Percentiles rank a stretch among this genome's conserved stretches.
These are phyloP conservation scores for Alternaria hordeiaustralica DNA, from an alignment of 2,329 filamentous ascomycete genomes.

Conservation along the genomic window DNA sequence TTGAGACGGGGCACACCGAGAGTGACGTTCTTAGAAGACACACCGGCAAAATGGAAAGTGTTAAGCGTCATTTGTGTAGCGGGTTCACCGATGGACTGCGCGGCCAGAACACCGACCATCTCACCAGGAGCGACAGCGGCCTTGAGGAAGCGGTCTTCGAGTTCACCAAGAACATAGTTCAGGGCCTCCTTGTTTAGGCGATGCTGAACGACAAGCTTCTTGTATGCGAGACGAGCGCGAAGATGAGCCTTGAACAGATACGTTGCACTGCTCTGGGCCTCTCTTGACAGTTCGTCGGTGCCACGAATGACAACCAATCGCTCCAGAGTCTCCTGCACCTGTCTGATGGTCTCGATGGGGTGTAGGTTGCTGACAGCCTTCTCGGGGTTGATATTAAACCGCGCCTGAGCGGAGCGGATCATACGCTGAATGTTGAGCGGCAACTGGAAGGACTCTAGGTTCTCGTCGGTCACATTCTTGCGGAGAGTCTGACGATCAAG, in stretches of 20 bases:
- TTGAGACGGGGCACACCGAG: conserved; percentile 98
- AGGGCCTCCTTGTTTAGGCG: conserved; percentile 90
- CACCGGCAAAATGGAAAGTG: conserved; percentile 99
- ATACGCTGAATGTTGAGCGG: conserved; percentile 92
- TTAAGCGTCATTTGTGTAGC: conserved; percentile 99
- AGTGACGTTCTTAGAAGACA: conserved; percentile 99
- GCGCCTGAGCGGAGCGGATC: conserved; percentile 85
- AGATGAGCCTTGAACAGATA: conserved; percentile 91
- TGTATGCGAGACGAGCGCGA: conserved; percentile 89
- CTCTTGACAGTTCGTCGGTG: conserved; percentile 77
- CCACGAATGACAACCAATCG: conserved; percentile 87
- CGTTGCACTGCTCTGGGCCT: conserved; percentile 88
- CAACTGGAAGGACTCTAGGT: conserved; percentile 86
- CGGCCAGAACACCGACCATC: conserved; percentile 97
- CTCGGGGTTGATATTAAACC: conserved; percentile 83
- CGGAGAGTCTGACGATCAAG: conserved; percentile 80
- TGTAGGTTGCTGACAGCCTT: conserved; percentile 86
- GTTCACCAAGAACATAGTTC: conserved; percentile 87
- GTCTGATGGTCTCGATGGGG: conserved; percentile 83
- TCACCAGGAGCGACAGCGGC: conserved; percentile 90
- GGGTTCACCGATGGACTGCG: conserved; percentile 97
- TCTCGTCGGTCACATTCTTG: conserved; percentile 68
- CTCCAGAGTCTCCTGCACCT: conserved; percentile 75
- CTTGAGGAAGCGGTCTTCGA: conserved; percentile 86
- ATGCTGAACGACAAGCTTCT: conserved; percentile 85